Evolutionary conservation across 352 stramenopile species (phyloP).

Genomic region (Thalassiosira delicatula): DNA sequence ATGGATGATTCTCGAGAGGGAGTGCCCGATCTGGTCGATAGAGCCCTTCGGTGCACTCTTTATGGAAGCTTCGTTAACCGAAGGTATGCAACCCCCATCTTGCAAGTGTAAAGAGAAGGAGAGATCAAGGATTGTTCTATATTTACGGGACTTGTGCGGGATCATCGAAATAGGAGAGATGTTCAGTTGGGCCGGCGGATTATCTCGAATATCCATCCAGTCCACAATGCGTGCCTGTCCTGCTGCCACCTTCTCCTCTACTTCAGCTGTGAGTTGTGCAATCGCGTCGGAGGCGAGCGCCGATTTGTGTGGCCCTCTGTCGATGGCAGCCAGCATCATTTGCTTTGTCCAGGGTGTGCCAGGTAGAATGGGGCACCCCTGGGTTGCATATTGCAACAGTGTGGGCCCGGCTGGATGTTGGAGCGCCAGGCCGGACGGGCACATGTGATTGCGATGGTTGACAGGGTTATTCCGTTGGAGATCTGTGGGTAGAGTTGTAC

Average conservation of each 20-base stretch:
- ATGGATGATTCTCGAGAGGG: constrained; percentile 19
- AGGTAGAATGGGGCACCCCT: constrained; percentile 18
- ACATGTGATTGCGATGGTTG: constrained; percentile 16
- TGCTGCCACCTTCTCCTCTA: not conserved
- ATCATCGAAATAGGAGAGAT: constrained; percentile 23
- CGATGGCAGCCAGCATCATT: constrained; percentile 13
- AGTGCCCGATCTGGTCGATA: constrained; percentile 12
- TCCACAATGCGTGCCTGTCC: not conserved
- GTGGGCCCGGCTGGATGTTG: constrained; percentile 14
- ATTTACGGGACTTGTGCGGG: constrained; percentile 21
- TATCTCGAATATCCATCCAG: constrained; percentile 25
- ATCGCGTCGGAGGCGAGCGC: constrained; percentile 12
- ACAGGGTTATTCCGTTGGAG: not conserved
- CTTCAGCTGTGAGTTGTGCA: not conserved
- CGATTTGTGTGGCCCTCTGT: constrained; percentile 17
- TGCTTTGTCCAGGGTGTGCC: constrained; percentile 13
- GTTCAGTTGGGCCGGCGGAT: not conserved
- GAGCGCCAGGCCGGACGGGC: not conserved
- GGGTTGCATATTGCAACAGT: constrained; percentile 18
- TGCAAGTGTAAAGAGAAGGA: not conserved
- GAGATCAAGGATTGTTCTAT: constrained; percentile 20
- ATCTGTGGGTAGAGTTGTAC: not conserved
- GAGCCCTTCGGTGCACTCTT: not conserved
- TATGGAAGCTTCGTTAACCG: constrained; percentile 7
- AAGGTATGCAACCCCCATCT: not conserved